Base-by-base conservation (phyloP, 2,329 filamentous ascomycete species). In the Beauveria sp. region DNA sequence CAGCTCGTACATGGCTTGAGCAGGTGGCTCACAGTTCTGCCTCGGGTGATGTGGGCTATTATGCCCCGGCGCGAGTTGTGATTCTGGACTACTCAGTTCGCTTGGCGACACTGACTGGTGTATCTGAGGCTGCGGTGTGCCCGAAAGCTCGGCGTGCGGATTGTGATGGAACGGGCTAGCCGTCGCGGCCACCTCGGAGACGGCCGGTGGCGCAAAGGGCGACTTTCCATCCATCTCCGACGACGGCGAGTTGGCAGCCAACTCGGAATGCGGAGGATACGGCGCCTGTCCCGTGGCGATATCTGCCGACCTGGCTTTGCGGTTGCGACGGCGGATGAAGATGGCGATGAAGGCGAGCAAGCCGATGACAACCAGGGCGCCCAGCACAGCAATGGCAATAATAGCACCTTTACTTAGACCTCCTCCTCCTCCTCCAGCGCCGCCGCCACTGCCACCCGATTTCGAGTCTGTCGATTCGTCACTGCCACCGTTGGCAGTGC, bases 361-460 rank as follows among this genome's bases (percentile, higher is more conserved):
- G 20, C 40, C 61, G 20, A 63, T 47, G 12, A 20, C 24, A 8
- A 60, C 57, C 4, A 63, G 34, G 8, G 50, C 51, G 18, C 30
- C 61, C 3, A 63, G 51, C 8, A 63, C 57, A 3, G 50, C 46
- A 57, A 56, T 56, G 5, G 56, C 57, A 42, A 63, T 63, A 16
- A 63, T 57, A 16, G 57, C 57, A 16, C 50, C 54, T 22, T 38
- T 47, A 12, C 46, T 16, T 3, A 62, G 47, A 12, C 55, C 54
- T 4, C 55, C 30, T 1, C 38, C 38, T 12, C 22, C 22, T 22
- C 22, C 30, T 12, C 8, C 5, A 1, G n/a, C 10, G 18, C 18
- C 10, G 49, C 26, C 14, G n/a, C 30, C 49, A 5, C 49, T 12
- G 28, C 49, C 49, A 14, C 30, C 42, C 3, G n/a, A n/a, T 22